Conservation (phyloP, 2,329 filamentous ascomycete species). For the Pyrenochaeta sp. region DNA sequence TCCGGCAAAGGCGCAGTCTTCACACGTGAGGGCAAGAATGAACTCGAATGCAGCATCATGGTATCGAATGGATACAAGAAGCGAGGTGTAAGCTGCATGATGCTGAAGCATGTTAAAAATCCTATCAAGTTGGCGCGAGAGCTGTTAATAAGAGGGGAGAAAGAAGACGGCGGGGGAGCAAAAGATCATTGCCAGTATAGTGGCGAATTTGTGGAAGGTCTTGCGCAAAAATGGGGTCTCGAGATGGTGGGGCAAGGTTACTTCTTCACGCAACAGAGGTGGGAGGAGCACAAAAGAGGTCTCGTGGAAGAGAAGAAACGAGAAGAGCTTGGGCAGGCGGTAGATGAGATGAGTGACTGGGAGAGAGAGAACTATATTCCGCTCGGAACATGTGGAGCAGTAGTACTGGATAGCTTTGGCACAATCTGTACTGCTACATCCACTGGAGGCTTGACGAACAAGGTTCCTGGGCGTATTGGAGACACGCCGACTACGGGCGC, state of each 20-base stretch:
- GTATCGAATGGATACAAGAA: conserved; percentile 77
- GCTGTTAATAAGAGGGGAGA: conserved; percentile 73
- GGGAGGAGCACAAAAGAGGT: conserved; percentile 78
- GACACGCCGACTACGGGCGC: conserved; percentile 86
- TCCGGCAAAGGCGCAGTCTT: conserved; percentile 85
- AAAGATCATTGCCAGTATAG: conserved; percentile 75
- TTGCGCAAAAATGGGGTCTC: conserved; percentile 74
- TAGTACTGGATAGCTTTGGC: conserved; percentile 79
- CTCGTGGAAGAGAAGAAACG: conserved; percentile 54
- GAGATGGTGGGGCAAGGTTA: conserved; percentile 74
- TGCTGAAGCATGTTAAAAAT: conserved; percentile 77
- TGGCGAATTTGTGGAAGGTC: conserved; percentile 71
- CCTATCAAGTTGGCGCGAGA: conserved; percentile 77
- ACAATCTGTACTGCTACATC: conserved; percentile 73
- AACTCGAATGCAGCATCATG: conserved; percentile 90
- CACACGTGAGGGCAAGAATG: conserved; percentile 80
- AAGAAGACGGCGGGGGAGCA: conserved; percentile 66
- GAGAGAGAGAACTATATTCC: conserved; percentile 73
- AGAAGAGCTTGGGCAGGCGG: conserved; percentile 48
- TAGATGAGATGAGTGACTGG: conserved; percentile 58
- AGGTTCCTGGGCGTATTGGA: conserved; percentile 82
- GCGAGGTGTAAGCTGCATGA: conserved; percentile 79
- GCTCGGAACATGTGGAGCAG: conserved; percentile 85
- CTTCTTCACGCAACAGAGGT: conserved; percentile 80
- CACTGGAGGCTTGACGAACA: conserved; percentile 86